These are phyloP conservation scores for Fusarium sublunatum DNA, from an alignment of 2,329 filamentous ascomycete genomes.

Conservation along the genomic window DNA sequence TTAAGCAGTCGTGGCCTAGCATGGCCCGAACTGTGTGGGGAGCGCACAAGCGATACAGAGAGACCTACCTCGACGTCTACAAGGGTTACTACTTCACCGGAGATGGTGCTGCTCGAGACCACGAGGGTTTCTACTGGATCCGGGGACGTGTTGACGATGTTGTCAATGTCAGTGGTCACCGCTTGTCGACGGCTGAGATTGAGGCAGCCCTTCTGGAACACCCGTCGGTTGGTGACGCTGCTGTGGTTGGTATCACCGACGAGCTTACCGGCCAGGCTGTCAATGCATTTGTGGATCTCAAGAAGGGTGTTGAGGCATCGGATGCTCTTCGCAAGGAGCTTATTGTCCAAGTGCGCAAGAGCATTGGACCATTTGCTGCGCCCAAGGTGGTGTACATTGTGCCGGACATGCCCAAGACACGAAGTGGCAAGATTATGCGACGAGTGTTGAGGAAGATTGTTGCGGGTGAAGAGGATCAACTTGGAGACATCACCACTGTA, in stretches of 20 bases:
- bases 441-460: constrained; percentile 97
- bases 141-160: constrained; percentile 98
- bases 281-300: constrained; percentile 94
- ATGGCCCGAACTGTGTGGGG: constrained; percentile 99
- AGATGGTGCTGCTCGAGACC: constrained; percentile 93
- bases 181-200: constrained; percentile 96
- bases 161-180: constrained; percentile 96
- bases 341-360: constrained; percentile 93
- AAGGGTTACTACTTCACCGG: constrained; percentile 98
- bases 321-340: constrained; percentile 93
- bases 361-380: constrained; percentile 95
- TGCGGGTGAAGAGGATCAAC: constrained; percentile 94
- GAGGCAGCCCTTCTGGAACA: constrained; percentile 97
- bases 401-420: constrained; percentile 94
- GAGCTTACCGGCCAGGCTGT: constrained; percentile 97
- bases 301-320: constrained; percentile 79
- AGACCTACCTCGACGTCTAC: constrained; percentile 98
- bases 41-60: constrained; percentile 98
- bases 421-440: constrained; percentile 99
- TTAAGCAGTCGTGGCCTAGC: constrained; percentile 98
- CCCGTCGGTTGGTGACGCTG: constrained; percentile 87
- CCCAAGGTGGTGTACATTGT: constrained; percentile 94
- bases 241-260: constrained; percentile 91
- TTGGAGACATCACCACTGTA: constrained; percentile 93
- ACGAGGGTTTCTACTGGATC: constrained; percentile 99